These are phyloP conservation scores for Dactylellina haptotyla DNA, from an alignment of 2,329 filamentous ascomycete species.

Conservation along the genomic window DNA sequence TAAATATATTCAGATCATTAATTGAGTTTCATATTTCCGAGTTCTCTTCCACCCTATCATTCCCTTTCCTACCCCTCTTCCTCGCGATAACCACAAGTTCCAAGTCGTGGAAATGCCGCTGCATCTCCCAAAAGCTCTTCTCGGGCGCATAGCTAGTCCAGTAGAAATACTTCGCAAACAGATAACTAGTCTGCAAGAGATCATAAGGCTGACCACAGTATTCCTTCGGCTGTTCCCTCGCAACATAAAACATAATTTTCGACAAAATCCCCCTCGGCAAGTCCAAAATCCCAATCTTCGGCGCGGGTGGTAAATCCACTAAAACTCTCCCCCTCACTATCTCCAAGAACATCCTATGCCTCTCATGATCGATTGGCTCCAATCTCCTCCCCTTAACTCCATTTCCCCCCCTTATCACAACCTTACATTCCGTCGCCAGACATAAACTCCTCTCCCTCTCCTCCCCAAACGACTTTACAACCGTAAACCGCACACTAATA, in stretches of 20 bases:
- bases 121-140: background rate
- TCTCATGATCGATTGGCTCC: background rate
- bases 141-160: background rate
- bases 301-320: background rate
- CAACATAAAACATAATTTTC: constrained; percentile 13
- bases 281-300: constrained; percentile 27
- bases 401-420: background rate
- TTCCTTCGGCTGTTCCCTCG: background rate
- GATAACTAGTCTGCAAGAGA: constrained; percentile 16
- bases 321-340: constrained; percentile 23
- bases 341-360: background rate
- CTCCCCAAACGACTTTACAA: constrained; percentile 21
- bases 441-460: constrained; percentile 9
- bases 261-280: constrained; percentile 20
- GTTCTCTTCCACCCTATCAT: too few relatives aligned
- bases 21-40: too few relatives aligned
- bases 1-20: too few relatives aligned
- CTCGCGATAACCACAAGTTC: background rate
- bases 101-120: background rate
- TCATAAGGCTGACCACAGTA: background rate
- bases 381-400: background rate
- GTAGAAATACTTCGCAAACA: constrained; percentile 21
- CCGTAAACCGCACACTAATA: constrained; percentile 26
- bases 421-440: constrained; percentile 27
- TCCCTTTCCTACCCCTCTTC: too few relatives aligned